These are phyloP conservation scores for Smallanthus sonchifolius DNA, from an alignment of 129 eudicot species.

Conservation along the genomic window DNA sequence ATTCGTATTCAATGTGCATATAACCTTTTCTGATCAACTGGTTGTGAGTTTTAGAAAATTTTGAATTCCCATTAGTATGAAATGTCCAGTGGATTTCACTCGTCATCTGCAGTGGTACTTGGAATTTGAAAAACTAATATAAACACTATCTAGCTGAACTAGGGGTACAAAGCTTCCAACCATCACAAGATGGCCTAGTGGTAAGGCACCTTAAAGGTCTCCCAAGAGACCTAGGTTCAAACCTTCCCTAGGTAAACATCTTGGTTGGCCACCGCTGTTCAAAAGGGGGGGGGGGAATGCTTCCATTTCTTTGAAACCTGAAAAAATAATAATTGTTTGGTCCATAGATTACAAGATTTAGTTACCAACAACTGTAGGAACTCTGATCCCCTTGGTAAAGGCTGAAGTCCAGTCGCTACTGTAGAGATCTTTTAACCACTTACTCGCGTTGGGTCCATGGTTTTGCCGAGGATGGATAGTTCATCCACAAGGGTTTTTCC, in stretches of 20 bases:
- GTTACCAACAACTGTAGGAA: conserved; percentile 4
- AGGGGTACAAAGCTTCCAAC: too few species aligned
- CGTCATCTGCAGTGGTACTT: neutral
- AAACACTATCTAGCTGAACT: conserved; percentile 8
- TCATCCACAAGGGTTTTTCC: too few species aligned
- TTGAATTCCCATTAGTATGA: neutral
- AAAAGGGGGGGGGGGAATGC: too few species aligned
- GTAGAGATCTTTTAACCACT: neutral
- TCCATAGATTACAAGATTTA: neutral
- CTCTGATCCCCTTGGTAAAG: conserved; percentile 11
- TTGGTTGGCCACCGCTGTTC: too few species aligned
- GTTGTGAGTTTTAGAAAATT: conserved; percentile 10
- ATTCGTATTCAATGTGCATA: neutral
- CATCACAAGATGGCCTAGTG: too few species aligned
- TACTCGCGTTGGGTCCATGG: too few species aligned
- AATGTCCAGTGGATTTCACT: neutral
- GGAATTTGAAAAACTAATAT: neutral
- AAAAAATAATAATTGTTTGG: neutral
- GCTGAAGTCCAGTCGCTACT: neutral
- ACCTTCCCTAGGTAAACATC: too few species aligned
- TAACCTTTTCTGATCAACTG: neutral
- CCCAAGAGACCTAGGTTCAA: too few species aligned
- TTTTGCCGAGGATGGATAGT: too few species aligned
- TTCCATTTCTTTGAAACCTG: neutral
- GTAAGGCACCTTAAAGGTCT: too few species aligned